A percentile compares a stretch with the other conserved stretches of the same genome.
Conservation (phyloP, 345 rosid species). For the Microcos paniculata region DNA sequence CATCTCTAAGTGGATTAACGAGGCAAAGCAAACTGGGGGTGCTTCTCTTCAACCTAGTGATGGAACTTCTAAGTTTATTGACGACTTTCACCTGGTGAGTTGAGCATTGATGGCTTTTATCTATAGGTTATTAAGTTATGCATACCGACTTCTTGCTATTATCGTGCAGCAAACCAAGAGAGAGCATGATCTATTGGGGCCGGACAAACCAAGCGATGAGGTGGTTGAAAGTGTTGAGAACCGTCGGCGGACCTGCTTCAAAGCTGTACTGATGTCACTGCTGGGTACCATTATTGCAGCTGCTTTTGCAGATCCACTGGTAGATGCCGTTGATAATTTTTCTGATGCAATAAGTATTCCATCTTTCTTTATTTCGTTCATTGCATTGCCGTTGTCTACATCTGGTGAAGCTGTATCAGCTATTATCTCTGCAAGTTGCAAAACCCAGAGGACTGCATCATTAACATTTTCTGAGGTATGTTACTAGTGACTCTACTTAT, state of each 20-base stretch:
- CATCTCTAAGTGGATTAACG: constrained; percentile 50
- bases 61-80: constrained; percentile 42
- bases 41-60: constrained; percentile 39
- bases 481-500: neutral
- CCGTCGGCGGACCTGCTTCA: constrained; percentile 51
- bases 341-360: constrained; percentile 88
- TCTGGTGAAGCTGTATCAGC: constrained; percentile 96
- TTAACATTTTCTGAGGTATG: constrained; percentile 88
- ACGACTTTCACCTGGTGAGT: constrained; percentile 55
- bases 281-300: constrained; percentile 83
- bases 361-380: constrained; percentile 90
- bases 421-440: constrained; percentile 81
- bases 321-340: constrained; percentile 85
- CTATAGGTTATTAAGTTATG: neutral
- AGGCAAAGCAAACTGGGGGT: constrained; percentile 44
- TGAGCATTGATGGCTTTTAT: neutral
- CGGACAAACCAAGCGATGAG: constrained; percentile 43
- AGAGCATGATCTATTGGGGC: constrained; percentile 68
- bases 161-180: constrained; percentile 61
- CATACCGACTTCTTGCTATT: constrained; percentile 7
- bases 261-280: constrained; percentile 65
- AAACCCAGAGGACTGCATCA: constrained; percentile 76
- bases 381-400: constrained; percentile 84
- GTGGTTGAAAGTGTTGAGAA: constrained; percentile 46
- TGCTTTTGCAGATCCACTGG: constrained; percentile 92